Evolutionary conservation across 2,329 filamentous ascomycete species (phyloP), one percentile per base, ranked within the genome.

Genomic region (Blumeria hordei): DNA sequence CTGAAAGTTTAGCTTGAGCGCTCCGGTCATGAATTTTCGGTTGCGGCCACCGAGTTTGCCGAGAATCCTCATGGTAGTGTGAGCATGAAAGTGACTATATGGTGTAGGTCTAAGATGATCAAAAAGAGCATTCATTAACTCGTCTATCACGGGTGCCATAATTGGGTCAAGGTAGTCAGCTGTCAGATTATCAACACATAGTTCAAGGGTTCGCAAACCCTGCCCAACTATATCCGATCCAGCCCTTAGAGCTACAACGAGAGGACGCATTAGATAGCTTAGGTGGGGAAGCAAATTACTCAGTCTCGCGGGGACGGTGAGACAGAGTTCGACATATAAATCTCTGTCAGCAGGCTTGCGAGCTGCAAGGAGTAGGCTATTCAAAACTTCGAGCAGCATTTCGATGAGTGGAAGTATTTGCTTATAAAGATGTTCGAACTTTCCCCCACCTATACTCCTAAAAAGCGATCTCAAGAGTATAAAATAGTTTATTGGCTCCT

Each of bases 401-500:
- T 99, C 92, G 6, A 99, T 74, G 3, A 99, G 74, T 10, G 92
- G 92, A 11, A 99, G 70, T 49, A 99, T 94, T 67, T 96, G 90
- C 70, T 98, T 98, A 68, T 99, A 99, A 0, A 98, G 74, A 61
- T 95, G 85, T 70, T 99, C 92, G 61, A 98, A 99, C 59, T 94
- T 84, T 7, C 92, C 93, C 53, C 92, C 93, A 21, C 92, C 92
- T 54, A 99, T 99, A 65, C 90, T 96, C 56, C 92, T 74, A 67
- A 99, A 99, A 1, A 99, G 72, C 0, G 88, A 95, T 36, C 92
- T 77, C 41, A 99, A 72, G 1, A 99, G 76, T 10, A 95, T 74
- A 68, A 98, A 99, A 69, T 98, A 98, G 67, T 99, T 98, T 77
- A 95, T 94, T 0, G 93, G 93, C 65, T 96, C 90, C 63, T 95